A percentile compares a stretch with the other conserved stretches of the same genome.
These are phyloP conservation scores for Podochytrium sp. DNA, from an alignment of 192 early-diverging fungal genomes.

Conservation along the genomic window DNA sequence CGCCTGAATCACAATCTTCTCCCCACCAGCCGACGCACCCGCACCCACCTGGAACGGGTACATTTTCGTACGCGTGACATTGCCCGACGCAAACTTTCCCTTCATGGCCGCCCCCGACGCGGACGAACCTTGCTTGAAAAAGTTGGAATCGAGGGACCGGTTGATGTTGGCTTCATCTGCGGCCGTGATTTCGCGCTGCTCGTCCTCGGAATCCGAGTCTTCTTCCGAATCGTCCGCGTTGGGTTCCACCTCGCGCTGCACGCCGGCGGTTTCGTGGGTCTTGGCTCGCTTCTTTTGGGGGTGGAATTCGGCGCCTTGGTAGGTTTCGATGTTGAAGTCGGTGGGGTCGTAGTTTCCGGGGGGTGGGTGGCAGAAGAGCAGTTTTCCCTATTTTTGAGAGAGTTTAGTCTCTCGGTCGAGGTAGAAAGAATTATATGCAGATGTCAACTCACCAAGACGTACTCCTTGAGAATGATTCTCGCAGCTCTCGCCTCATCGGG, in stretches of 20 bases:
- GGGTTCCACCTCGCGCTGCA: constrained; percentile 30
- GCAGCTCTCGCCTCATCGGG: constrained; percentile 98
- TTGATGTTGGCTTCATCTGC: constrained; percentile 39
- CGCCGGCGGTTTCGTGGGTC: constrained; percentile 43
- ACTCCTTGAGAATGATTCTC: constrained; percentile 96
- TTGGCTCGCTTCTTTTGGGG: constrained; percentile 37
- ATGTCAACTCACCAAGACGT: constrained; percentile 70
- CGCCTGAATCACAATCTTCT: not conserved
- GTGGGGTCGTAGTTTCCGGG: constrained; percentile 61
- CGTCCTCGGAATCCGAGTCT: constrained; percentile 28
- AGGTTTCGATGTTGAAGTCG: constrained; percentile 88
- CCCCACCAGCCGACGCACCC: constrained; percentile 18
- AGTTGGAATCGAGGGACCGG: constrained; percentile 25
- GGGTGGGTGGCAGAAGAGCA: constrained; percentile 85
- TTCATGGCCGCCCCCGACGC: constrained; percentile 38
- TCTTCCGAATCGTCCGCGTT: constrained; percentile 32
- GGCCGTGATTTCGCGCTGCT: constrained; percentile 11
- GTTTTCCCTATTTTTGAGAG: constrained; percentile 70
- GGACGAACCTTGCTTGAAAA: constrained; percentile 13
- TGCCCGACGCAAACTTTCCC: constrained; percentile 41
- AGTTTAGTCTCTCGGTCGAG: not conserved
- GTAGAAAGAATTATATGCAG: constrained; percentile 6
- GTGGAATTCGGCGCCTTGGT: constrained; percentile 64
- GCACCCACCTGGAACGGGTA: constrained; percentile 63
- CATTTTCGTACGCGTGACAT: constrained; percentile 58